A percentile compares a stretch with the other conserved stretches of the same genome.
phyloP scores from a whole-genome alignment of 179 eudicot genomes.

The Actinidia chinensis region DNA sequence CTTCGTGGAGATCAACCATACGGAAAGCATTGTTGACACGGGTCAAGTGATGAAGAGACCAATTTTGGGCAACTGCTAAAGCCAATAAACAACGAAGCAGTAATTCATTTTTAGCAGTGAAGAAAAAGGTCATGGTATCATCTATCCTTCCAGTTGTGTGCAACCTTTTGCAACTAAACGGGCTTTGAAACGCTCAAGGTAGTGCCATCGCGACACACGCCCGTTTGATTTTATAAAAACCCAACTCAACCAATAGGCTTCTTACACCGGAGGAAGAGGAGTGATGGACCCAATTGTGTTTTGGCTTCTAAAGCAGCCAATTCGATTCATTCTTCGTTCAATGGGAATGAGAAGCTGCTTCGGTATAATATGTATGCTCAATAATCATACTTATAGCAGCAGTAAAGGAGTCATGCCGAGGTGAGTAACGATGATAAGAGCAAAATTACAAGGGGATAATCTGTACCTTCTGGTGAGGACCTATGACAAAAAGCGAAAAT shows the following conservation, averaged over 20 bases:
- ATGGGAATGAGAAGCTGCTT: conserved; percentile 14
- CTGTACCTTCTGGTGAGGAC: conserved; percentile 15
- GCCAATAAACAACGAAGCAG: no score
- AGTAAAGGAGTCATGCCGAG: neutral
- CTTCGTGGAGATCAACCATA: no score
- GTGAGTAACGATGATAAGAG: conserved; percentile 8
- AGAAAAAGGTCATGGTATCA: conserved; percentile 4
- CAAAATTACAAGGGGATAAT: neutral
- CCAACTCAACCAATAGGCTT: neutral
- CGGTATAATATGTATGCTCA: conserved; percentile 13
- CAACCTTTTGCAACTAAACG: no score
- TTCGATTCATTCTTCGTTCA: no score
- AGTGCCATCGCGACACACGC: no score
- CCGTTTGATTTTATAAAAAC: conserved; percentile 16
- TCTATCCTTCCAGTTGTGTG: neutral
- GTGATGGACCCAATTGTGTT: conserved; percentile 17
- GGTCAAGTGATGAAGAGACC: no score
- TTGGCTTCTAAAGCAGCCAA: neutral
- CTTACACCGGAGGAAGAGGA: neutral
- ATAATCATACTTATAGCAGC: neutral
- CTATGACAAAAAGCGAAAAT: neutral
- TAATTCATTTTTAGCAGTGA: no score
- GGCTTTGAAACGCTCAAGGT: no score
- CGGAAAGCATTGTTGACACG: no score
- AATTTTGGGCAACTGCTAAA: no score